These are phyloP conservation scores for Phytophthora hibernalis DNA, from an alignment of 352 stramenopile genomes.

Conservation along the genomic window DNA sequence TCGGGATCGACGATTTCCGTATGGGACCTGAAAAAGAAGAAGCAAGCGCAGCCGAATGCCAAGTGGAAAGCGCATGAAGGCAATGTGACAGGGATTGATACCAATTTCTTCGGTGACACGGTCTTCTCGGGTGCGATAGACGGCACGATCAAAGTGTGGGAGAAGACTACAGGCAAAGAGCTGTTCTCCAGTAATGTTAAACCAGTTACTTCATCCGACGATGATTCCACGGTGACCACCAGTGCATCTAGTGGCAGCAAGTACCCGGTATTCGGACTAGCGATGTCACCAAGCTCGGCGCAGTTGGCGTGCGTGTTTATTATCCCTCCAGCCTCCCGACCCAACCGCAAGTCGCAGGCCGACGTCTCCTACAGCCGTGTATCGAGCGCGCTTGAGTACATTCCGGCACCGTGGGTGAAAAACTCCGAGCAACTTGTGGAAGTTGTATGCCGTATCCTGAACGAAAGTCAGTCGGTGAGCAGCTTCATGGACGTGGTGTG, in stretches of 20 bases:
- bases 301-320: slow-evolving; percentile 76
- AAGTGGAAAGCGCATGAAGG: slow-evolving; percentile 76
- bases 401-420: slow-evolving; percentile 65
- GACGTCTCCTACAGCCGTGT: slow-evolving; percentile 88
- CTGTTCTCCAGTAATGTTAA: slow-evolving; percentile 31
- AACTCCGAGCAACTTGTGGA: slow-evolving; percentile 49
- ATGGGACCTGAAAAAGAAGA: slow-evolving; percentile 73
- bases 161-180: slow-evolving; percentile 46
- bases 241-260: slow-evolving; percentile 32
- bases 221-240: slow-evolving; percentile 4
- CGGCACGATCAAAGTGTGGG: slow-evolving; percentile 70
- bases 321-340: slow-evolving; percentile 76
- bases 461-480: slow-evolving; percentile 61
- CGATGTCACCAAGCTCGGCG: slow-evolving; percentile 73
- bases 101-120: slow-evolving; percentile 70
- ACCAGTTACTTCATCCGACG: slow-evolving; percentile 6
- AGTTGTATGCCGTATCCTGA: slow-evolving; percentile 59
- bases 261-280: slow-evolving; percentile 77
- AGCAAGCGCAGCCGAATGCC: slow-evolving; percentile 28
- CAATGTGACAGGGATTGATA: slow-evolving; percentile 69
- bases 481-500: slow-evolving; percentile 80
- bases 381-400: slow-evolving; percentile 74
- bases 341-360: slow-evolving; percentile 82
- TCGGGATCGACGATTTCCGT: slow-evolving; percentile 76
- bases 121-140: slow-evolving; percentile 72